These are phyloP conservation scores for Puccinia hordei DNA, from an alignment of 1,284 basidiomycete genomes.

Conservation along the genomic window DNA sequence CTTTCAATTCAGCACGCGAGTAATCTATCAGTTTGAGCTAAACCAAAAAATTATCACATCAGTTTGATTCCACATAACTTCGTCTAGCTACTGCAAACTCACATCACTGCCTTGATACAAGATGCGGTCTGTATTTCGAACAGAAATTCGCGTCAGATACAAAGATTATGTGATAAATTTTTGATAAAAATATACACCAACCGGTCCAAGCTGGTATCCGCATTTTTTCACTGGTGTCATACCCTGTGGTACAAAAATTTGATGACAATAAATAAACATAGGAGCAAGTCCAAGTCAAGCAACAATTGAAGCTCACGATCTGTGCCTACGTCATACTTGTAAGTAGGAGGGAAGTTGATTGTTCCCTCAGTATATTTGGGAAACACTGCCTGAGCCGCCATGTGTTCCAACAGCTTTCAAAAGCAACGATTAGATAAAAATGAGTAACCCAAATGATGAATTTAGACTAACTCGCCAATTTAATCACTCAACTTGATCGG, in stretches of 20 bases:
- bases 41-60: conserved; percentile 27
- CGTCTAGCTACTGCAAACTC: conserved; percentile 66
- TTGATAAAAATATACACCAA: conserved; percentile 58
- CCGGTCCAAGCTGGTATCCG: conserved; percentile 97
- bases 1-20: conserved; percentile 72
- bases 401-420: conserved; percentile 69
- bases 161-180: conserved; percentile 2
- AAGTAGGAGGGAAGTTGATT: conserved; percentile 82
- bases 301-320: conserved; percentile 21
- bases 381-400: conserved; percentile 74
- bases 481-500: conserved; percentile 73
- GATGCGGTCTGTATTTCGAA: conserved; percentile 72
- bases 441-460: background rate
- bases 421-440: background rate
- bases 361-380: conserved; percentile 83
- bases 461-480: background rate
- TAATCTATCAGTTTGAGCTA: conserved; percentile 60
- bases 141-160: conserved; percentile 8
- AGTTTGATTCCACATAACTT: background rate
- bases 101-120: conserved; percentile 75
- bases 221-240: conserved; percentile 95
- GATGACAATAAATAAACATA: background rate
- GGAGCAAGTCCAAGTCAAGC: background rate
- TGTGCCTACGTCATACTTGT: conserved; percentile 71
- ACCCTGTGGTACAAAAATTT: conserved; percentile 60